Percentiles rank a stretch among this genome's conserved stretches.
These are phyloP conservation scores for Phalaenopsis aphrodite DNA, from an alignment of 106 monocot species.

Conservation along the genomic window DNA sequence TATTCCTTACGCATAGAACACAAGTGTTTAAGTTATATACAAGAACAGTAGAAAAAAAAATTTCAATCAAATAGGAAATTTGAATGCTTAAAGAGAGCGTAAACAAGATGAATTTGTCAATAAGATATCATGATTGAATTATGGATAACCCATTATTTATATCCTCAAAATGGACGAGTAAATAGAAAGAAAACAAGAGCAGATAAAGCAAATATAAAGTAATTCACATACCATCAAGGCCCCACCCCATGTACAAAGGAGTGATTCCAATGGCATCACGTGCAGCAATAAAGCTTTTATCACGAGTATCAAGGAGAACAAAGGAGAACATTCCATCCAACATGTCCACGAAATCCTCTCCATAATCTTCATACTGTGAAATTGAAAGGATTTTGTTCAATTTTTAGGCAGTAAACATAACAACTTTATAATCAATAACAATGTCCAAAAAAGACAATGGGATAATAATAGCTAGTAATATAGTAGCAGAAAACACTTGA, in stretches of 20 bases:
- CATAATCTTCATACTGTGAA: conserved; percentile 62
- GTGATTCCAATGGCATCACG: conserved; percentile 74
- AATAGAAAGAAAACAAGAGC: background rate
- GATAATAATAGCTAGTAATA: background rate
- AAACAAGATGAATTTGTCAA: background rate
- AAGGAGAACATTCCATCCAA: conserved; percentile 74
- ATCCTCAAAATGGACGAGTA: background rate
- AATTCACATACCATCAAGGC: conserved; percentile 52
- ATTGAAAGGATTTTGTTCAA: background rate
- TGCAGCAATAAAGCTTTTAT: conserved; percentile 74
- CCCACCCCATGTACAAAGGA: conserved; percentile 67
- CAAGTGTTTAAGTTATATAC: background rate
- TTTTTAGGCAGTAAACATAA: background rate
- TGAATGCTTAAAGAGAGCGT: background rate
- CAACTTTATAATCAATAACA: background rate
- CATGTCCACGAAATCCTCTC: conserved; percentile 62
- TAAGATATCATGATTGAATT: background rate
- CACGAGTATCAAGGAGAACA: conserved; percentile 69
- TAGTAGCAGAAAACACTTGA: background rate
- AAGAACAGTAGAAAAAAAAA: too few relatives aligned
- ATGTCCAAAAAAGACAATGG: background rate
- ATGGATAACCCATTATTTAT: background rate
- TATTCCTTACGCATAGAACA: background rate
- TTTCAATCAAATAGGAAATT: too few relatives aligned
- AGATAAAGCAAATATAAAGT: background rate